Percentiles rank a stretch among this genome's conserved stretches.
Conservation (phyloP, 495 filamentous ascomycete species). For the Daldinia grandis region DNA sequence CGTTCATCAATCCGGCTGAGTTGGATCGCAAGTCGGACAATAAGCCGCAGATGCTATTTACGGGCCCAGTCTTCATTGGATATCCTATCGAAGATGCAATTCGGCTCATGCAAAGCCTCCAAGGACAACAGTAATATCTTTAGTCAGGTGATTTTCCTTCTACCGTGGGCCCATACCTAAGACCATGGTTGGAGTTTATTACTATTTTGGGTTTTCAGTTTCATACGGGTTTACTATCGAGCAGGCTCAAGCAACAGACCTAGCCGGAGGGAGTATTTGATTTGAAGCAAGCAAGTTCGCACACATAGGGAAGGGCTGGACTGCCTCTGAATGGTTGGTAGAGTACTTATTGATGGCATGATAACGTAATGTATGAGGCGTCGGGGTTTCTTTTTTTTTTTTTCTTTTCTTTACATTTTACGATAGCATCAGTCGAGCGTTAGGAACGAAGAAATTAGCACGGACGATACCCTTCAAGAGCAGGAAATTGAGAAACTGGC, state of each 20-base stretch:
- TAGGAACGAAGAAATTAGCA: conserved; percentile 1
- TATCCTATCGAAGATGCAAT: conserved; percentile 83
- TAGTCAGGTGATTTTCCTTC: background rate
- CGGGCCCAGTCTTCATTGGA: conserved; percentile 88
- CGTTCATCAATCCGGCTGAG: conserved; percentile 52
- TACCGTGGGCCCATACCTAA: background rate
- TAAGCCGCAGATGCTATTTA: conserved; percentile 75
- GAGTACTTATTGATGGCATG: background rate
- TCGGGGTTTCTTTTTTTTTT: background rate
- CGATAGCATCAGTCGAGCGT: conserved; percentile 23
- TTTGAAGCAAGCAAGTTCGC: background rate
- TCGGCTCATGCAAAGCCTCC: conserved; percentile 69
- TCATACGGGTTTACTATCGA: background rate
- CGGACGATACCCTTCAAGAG: conserved; percentile 34
- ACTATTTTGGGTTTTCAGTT: background rate
- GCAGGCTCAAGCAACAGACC: background rate
- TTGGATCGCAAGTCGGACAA: conserved; percentile 41
- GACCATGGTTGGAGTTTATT: background rate
- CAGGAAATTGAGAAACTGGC: conserved; percentile 26
- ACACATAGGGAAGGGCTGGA: background rate
- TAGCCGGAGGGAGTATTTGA: background rate
- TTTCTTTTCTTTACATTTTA: conserved; percentile 2
- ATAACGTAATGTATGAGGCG: conserved; percentile 1
- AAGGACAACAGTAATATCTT: conserved; percentile 38
- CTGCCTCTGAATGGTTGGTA: background rate